phyloP scores from a whole-genome alignment of 2,329 filamentous ascomycete genomes.

The Neodidymelliopsis sp. region DNA sequence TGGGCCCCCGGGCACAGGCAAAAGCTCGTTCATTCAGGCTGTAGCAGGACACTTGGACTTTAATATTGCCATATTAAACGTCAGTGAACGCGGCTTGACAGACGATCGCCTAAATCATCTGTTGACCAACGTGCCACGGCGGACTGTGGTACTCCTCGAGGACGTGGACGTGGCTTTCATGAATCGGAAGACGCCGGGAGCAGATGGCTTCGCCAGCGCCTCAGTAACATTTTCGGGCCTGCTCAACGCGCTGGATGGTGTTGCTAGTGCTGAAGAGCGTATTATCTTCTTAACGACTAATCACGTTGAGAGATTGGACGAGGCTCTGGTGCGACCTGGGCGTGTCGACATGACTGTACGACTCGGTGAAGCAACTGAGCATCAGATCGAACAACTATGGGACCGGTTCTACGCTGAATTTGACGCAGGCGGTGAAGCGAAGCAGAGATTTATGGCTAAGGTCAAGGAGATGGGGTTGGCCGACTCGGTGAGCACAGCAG shows the following conservation, averaged over 20 bases:
- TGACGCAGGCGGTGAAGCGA: conserved; percentile 69
- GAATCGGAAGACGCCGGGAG: conserved; percentile 77
- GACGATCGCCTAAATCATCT: conserved; percentile 89
- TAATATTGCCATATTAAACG: conserved; percentile 89
- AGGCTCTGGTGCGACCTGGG: conserved; percentile 87
- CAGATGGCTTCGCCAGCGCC: conserved; percentile 84
- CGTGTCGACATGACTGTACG: conserved; percentile 92
- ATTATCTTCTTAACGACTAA: conserved; percentile 96
- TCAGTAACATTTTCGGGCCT: conserved; percentile 95
- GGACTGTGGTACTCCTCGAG: conserved; percentile 84
- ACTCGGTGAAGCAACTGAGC: conserved; percentile 84
- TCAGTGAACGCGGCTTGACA: conserved; percentile 87
- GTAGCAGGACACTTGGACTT: conserved; percentile 92
- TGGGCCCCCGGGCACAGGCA: conserved; percentile 88
- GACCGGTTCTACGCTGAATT: conserved; percentile 91
- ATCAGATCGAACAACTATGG: conserved; percentile 89
- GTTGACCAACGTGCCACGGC: conserved; percentile 81
- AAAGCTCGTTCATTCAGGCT: conserved; percentile 95
- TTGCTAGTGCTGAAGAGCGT: conserved; percentile 93
- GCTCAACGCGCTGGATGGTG: conserved; percentile 75
- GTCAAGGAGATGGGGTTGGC: conserved; percentile 76
- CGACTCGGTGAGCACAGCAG: conserved; percentile 80
- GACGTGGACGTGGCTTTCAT: conserved; percentile 91
- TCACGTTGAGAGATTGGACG: conserved; percentile 86
- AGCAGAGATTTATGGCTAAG: conserved; percentile 72